Evolutionary conservation across 2,329 filamentous ascomycete genomes (phyloP).

Genomic region (Fusarium sp.): DNA sequence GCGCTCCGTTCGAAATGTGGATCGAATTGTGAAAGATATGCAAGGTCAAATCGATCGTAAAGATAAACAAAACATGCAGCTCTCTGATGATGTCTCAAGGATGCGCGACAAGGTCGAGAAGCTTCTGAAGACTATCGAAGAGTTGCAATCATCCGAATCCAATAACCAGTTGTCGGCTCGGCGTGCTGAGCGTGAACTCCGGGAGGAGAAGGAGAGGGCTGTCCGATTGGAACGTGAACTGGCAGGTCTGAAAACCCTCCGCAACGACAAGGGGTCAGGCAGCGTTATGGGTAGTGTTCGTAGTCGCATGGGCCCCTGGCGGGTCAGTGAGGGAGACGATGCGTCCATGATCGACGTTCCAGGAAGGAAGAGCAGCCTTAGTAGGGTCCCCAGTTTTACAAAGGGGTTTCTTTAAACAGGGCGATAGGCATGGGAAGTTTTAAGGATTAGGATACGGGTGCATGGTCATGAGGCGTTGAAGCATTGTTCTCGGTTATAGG

Average conservation of each 20-base stretch:
- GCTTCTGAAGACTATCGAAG: conserved; percentile 90
- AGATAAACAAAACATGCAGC: conserved; percentile 84
- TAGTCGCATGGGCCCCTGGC: conserved; percentile 52
- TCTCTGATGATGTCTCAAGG: conserved; percentile 85
- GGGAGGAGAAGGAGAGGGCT: conserved; percentile 87
- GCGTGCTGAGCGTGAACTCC: conserved; percentile 87
- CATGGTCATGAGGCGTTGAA: conserved; percentile 42
- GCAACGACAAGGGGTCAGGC: conserved; percentile 68
- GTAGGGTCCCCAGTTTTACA: conserved; percentile 74
- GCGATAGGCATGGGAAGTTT: conserved; percentile 1
- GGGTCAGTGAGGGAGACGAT: conserved; percentile 56
- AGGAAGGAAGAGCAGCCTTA: conserved; percentile 74
- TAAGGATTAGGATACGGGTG: conserved; percentile 29
- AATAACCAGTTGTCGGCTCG: conserved; percentile 83
- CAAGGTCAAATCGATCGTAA: conserved; percentile 92
- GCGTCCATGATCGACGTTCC: conserved; percentile 64
- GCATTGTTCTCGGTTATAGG: conserved; percentile 38
- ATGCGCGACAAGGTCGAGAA: conserved; percentile 92
- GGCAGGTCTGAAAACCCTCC: conserved; percentile 83
- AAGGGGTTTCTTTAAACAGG: conserved; percentile 77
- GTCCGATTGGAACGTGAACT: conserved; percentile 88
- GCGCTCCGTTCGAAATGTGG: conserved; percentile 89
- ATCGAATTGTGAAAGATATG: conserved; percentile 92
- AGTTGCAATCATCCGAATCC: conserved; percentile 89
- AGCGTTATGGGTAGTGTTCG: conserved; percentile 62